Conservation (phyloP, 805 yeast genomes). For the Candida boidinii region DNA sequence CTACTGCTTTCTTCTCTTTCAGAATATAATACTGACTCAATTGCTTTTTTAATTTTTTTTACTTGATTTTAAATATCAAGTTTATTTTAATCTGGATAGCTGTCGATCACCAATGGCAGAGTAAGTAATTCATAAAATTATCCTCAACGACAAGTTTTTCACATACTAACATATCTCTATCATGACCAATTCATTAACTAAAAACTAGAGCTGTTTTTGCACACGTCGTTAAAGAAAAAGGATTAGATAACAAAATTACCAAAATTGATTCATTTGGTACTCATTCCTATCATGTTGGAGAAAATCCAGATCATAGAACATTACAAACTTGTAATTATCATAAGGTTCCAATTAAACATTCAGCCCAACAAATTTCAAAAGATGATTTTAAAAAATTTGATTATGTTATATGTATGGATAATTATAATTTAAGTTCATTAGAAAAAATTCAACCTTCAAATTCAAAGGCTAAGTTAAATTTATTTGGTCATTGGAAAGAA, state of each 20-base stretch:
- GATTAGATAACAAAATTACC: slow-evolving; percentile 34
- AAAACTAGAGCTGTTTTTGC: slow-evolving; percentile 76
- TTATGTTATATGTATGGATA: slow-evolving; percentile 66
- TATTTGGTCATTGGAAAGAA: slow-evolving; percentile 80
- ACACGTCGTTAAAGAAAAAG: slow-evolving; percentile 47
- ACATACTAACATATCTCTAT: slow-evolving; percentile 1
- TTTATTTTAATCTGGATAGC: slow-evolving; percentile 23
- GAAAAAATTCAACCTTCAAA: slow-evolving; percentile 43
- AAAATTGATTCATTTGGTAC: slow-evolving; percentile 86
- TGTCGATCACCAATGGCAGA: slow-evolving; percentile 99
- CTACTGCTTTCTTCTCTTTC: too few species aligned
- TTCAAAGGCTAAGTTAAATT: slow-evolving; percentile 38
- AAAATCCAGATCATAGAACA: slow-evolving; percentile 71
- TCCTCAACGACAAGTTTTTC: neutral
- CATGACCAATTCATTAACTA: too few species aligned
- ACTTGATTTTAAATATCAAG: slow-evolving; percentile 1
- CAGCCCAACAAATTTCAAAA: slow-evolving; percentile 58
- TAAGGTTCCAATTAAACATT: slow-evolving; percentile 67
- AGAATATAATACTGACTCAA: neutral
- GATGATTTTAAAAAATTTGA: slow-evolving; percentile 51
- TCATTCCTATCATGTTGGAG: slow-evolving; percentile 77
- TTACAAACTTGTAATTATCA: slow-evolving; percentile 57
- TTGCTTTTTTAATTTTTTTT: neutral
- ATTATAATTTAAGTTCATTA: slow-evolving; percentile 45
- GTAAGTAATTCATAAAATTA: too few species aligned